phyloP scores from a whole-genome alignment of 139 green algal species.

The Zygnema circumcarinatum region DNA sequence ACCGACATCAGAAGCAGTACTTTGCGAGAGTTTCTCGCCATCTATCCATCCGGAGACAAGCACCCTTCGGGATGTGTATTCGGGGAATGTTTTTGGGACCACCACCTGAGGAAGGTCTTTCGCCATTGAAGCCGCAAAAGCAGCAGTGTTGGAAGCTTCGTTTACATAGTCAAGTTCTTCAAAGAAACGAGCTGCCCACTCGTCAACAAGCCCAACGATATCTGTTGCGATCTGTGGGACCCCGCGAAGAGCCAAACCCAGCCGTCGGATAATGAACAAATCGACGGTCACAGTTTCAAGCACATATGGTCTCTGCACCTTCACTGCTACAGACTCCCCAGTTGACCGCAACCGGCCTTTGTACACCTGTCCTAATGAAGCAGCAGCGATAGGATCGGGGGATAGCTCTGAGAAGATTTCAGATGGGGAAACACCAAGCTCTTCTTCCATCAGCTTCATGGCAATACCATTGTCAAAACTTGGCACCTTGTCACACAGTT shows the following conservation, averaged over 20 bases:
- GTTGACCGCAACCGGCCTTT: conserved; percentile 73
- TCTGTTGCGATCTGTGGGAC: conserved; percentile 75
- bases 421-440: conserved; percentile 77
- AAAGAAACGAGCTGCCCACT: conserved; percentile 97
- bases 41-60: conserved; percentile 90
- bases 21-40: conserved; percentile 81
- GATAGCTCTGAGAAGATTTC: conserved; percentile 86
- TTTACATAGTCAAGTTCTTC: conserved; percentile 97
- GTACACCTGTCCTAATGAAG: conserved; percentile 94
- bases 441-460: conserved; percentile 66
- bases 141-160: conserved; percentile 85
- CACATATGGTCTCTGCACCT: conserved; percentile 90
- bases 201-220: conserved; percentile 94
- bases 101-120: conserved; percentile 96
- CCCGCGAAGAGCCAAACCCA: conserved; percentile 61
- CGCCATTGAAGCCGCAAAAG: conserved; percentile 86
- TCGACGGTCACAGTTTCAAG: conserved; percentile 87
- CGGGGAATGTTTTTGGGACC: conserved; percentile 84
- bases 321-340: conserved; percentile 88
- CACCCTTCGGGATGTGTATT: conserved; percentile 85
- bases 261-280: conserved; percentile 83
- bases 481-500: conserved; percentile 97
- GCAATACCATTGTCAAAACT: conserved; percentile 70
- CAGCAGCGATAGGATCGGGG: conserved; percentile 82
- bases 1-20: conserved; percentile 85